Base-by-base conservation (phyloP, 306 rosid genomes). In the Myrica gale region DNA sequence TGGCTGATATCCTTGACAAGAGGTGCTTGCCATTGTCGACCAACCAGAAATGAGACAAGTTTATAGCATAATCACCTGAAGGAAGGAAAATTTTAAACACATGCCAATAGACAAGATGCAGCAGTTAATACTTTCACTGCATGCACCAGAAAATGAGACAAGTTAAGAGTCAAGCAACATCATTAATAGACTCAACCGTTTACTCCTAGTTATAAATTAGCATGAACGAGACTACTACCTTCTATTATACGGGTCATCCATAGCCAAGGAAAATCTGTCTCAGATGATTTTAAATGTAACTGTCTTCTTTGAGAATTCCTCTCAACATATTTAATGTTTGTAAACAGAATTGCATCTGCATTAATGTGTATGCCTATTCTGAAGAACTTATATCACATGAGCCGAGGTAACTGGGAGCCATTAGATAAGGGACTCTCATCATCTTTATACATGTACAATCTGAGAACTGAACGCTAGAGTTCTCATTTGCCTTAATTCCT, bases 1-100 rank as follows among this genome's bases (percentile, higher is more conserved):
- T n/a, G 72, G 41, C 50, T 9, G n/a, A 41, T 48, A 37, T 37
- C 72, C 79, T n/a, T 45, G 72, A 23, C 68, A 72, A 5, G 79
- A 75, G 61, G 79, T 65, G 63, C 79, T 63, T 50, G 72, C 79
- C 72, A 75, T 75, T 32, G 65, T 65, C 32, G 50, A 65, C 72
- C 79, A 48, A 57, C 63, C 62, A 75, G 42, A 50, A 47, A 50
- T 9, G 63, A 32, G 19, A 58, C 45, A 65, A 63, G 42, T 47
- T 75, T 37, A 23, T 16, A 8, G 44, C 20, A 74, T 17, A 65
- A 41, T 47, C 48, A 65, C 15, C 23, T 16, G 16, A 21, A 2
- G 2, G 41, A 9, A 42, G 69, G 41, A 17, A 16, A 39, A 41
- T 39, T 7, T 17, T 6, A 65, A 65, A 39, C 7, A 7, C 7